Percentiles rank a stretch among this genome's conserved stretches.
phyloP scores from a whole-genome alignment of 2,329 filamentous ascomycete genomes.

The Exophiala xenobiotica region DNA sequence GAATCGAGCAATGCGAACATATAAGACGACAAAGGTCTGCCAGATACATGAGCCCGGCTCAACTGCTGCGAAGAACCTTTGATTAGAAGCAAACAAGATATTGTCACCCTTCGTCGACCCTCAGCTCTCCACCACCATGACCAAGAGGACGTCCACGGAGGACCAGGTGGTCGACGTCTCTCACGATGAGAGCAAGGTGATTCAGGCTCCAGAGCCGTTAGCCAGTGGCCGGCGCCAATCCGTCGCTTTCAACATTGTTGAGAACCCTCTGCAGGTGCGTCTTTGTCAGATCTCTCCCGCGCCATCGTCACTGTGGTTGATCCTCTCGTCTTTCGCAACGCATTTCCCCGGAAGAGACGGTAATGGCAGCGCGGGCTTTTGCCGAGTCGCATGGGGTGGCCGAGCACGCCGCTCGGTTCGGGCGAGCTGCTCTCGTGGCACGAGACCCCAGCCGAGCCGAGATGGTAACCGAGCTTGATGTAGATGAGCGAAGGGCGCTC shows the following conservation, averaged over 20 bases:
- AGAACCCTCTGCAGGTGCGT: conserved; percentile 48
- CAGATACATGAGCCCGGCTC: neutral
- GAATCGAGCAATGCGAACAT: neutral
- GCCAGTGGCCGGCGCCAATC: conserved; percentile 38
- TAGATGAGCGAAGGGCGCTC: conserved; percentile 14
- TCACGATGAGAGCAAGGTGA: neutral
- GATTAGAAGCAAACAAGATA: neutral
- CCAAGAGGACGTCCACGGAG: neutral
- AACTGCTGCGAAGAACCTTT: neutral
- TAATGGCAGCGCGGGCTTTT: conserved; percentile 39
- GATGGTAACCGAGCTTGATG: conserved; percentile 12
- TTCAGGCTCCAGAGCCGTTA: neutral
- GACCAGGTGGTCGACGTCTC: neutral
- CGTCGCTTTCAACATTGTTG: conserved; percentile 48
- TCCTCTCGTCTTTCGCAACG: conserved; percentile 30
- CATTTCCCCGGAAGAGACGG: conserved; percentile 34
- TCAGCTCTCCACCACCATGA: neutral
- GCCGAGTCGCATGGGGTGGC: conserved; percentile 6
- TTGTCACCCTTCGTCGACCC: neutral
- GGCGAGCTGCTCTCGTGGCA: conserved; percentile 39
- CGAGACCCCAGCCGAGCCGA: conserved; percentile 31
- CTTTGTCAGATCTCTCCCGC: neutral
- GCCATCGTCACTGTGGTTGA: neutral
- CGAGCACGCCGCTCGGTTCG: conserved; percentile 10
- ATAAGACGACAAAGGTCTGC: neutral